phyloP scores from a whole-genome alignment of 169 alveolate species.

The Theileria orientalis region DNA sequence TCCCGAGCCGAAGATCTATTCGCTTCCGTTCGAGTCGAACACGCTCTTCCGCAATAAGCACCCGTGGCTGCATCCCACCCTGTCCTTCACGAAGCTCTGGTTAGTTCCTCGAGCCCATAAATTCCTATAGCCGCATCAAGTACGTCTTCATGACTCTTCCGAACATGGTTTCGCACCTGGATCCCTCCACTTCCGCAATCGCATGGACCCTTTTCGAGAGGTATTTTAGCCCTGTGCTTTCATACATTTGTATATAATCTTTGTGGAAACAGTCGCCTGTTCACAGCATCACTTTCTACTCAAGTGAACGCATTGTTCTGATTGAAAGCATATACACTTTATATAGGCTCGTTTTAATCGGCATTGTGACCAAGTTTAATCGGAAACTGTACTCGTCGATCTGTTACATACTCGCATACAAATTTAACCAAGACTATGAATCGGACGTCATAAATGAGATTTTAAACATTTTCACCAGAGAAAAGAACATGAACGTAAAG shows the following conservation, averaged over 20 bases:
- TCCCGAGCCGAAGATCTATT: not conserved
- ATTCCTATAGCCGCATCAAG: slow-evolving; percentile 47
- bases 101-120: not conserved
- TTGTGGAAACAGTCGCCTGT: too few species aligned
- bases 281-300: too few species aligned
- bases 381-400: slow-evolving; percentile 75
- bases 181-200: slow-evolving; percentile 74
- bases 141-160: slow-evolving; percentile 55
- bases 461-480: slow-evolving; percentile 52
- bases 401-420: slow-evolving; percentile 72
- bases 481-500: slow-evolving; percentile 59
- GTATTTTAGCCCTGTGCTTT: slow-evolving; percentile 10
- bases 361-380: slow-evolving; percentile 68
- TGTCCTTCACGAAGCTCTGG: slow-evolving; percentile 58
- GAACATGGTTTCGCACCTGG: slow-evolving; percentile 60
- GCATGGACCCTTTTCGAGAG: slow-evolving; percentile 79
- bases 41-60: slow-evolving; percentile 25
- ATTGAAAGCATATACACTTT: not conserved
- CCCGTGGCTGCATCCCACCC: slow-evolving; percentile 63
- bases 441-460: slow-evolving; percentile 68
- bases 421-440: slow-evolving; percentile 77
- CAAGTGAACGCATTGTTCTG: too few species aligned
- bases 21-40: slow-evolving; percentile 11
- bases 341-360: slow-evolving; percentile 67
- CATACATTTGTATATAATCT: not conserved